A percentile compares a stretch with the other conserved stretches of the same genome.
These are phyloP conservation scores for Metschnikowia chrysomelidarum DNA, from an alignment of 805 yeast genomes.

Conservation along the genomic window DNA sequence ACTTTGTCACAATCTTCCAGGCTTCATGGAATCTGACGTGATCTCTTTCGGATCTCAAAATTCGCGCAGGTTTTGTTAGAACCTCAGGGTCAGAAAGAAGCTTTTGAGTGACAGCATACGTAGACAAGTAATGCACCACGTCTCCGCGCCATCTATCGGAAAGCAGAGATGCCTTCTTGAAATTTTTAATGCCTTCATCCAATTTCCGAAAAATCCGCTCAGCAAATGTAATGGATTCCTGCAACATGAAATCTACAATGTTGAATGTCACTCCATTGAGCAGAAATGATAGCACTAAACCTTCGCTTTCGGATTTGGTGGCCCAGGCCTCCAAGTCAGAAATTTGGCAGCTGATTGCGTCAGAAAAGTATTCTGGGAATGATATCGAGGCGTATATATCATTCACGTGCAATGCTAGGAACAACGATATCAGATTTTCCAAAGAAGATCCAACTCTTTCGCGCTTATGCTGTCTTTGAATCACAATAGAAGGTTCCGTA, in stretches of 20 bases:
- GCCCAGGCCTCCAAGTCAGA: slow-evolving; percentile 40
- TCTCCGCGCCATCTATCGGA: slow-evolving; percentile 28
- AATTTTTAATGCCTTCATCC: slow-evolving; percentile 18
- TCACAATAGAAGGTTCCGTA: slow-evolving; percentile 35
- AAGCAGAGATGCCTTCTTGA: slow-evolving; percentile 17
- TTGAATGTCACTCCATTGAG: slow-evolving; percentile 15
- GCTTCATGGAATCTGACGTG: slow-evolving; percentile 81
- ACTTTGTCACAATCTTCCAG: slow-evolving; percentile 81
- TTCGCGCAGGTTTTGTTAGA: slow-evolving; percentile 82
- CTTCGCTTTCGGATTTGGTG: slow-evolving; percentile 19
- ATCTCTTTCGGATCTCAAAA: slow-evolving; percentile 64
- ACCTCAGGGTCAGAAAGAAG: slow-evolving; percentile 86
- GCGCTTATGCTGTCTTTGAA: slow-evolving; percentile 21
- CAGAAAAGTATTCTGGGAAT: slow-evolving; percentile 21
- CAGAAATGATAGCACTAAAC: slow-evolving; percentile 7
- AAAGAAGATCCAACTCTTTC: slow-evolving; percentile 8
- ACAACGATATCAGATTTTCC: slow-evolving; percentile 16
- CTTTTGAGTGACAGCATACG: slow-evolving; percentile 38
- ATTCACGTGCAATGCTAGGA: slow-evolving; percentile 32
- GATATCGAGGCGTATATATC: slow-evolving; percentile 24
- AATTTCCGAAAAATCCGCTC: slow-evolving; percentile 12
- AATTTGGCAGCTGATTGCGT: slow-evolving; percentile 14
- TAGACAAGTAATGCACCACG: slow-evolving; percentile 40
- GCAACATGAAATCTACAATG: slow-evolving; percentile 21
- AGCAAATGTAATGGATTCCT: slow-evolving; percentile 24